phyloP scores from a whole-genome alignment of 768 basidiomycete species.

The Tricholoma saponaceum region DNA sequence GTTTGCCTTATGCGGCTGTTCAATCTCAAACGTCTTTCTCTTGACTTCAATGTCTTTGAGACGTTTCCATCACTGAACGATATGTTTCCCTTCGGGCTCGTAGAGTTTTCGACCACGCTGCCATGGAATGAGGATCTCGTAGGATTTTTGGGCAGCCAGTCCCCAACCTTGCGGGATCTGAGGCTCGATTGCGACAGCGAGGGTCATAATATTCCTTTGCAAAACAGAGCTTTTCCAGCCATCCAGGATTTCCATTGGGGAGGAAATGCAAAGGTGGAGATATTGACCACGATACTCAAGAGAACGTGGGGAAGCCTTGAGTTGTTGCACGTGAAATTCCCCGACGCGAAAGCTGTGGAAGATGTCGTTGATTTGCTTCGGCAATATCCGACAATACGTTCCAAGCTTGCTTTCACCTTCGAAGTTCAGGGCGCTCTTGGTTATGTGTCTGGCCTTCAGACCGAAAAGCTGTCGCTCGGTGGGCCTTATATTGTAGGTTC shows the following conservation, averaged over 20 bases:
- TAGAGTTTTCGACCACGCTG: background rate
- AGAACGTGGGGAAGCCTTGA: background rate
- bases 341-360: background rate
- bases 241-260: background rate
- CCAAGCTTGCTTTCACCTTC: background rate
- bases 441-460: background rate
- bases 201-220: background rate
- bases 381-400: background rate
- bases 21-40: background rate
- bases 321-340: background rate
- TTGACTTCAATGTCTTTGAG: background rate
- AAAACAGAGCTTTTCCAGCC: background rate
- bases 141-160: background rate
- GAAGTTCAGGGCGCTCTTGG: background rate
- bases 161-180: background rate
- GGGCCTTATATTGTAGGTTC: background rate
- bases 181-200: background rate
- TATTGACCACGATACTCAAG: background rate
- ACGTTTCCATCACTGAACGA: background rate
- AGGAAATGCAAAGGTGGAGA: background rate
- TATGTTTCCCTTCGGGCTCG: background rate
- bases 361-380: background rate
- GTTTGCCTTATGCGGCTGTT: background rate
- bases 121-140: background rate
- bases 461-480: background rate